phyloP scores from a whole-genome alignment of 164 flowering plant species.

The Protea cynaroides region DNA sequence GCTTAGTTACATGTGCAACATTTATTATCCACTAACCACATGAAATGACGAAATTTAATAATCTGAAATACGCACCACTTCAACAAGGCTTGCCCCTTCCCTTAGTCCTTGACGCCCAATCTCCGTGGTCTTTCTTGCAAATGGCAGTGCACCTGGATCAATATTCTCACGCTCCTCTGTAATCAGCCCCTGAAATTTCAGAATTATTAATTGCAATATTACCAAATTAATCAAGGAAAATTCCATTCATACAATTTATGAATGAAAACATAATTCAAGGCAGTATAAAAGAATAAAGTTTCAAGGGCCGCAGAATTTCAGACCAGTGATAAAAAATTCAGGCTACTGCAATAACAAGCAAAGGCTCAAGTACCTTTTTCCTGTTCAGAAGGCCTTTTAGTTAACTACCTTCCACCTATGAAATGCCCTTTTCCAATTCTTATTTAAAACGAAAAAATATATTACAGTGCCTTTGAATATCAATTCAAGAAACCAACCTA shows the following conservation, averaged over 20 bases:
- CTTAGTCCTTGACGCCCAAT: conserved; percentile 61
- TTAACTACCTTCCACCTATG: no score
- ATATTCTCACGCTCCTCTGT: conserved; percentile 76
- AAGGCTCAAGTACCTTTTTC: no score
- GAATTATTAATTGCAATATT: background rate
- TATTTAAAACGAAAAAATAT: no score
- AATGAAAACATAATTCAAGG: background rate
- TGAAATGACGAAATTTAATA: background rate
- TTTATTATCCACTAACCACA: background rate
- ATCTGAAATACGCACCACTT: conserved; percentile 54
- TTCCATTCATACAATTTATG: background rate
- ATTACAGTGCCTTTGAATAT: no score
- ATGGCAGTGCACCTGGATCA: conserved; percentile 84
- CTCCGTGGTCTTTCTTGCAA: conserved; percentile 79
- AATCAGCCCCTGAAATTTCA: conserved; percentile 65
- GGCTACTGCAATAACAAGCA: background rate
- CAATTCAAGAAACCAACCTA: no score
- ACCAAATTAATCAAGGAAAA: background rate
- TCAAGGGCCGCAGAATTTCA: background rate
- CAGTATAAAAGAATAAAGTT: no score
- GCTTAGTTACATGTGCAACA: background rate
- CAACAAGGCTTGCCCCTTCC: conserved; percentile 85
- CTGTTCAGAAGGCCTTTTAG: no score
- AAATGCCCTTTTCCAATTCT: no score
- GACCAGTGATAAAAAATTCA: background rate